Evolutionary conservation across 164 flowering plant genomes (phyloP).

Genomic region (Aristolochia contorta): DNA sequence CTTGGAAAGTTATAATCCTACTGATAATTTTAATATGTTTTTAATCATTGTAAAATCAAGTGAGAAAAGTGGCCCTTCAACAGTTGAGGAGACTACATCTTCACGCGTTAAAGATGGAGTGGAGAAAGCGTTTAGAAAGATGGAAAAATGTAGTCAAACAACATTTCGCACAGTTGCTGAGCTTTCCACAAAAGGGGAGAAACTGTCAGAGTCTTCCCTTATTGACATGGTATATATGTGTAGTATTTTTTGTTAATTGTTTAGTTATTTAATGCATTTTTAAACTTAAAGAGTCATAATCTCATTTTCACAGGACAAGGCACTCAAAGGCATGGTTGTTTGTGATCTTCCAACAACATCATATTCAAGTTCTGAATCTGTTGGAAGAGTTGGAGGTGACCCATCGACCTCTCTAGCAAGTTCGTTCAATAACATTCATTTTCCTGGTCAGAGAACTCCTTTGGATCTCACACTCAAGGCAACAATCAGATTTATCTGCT

Average conservation of each 20-base stretch:
- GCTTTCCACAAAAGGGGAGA: conserved; percentile 45
- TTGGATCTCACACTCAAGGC: conserved; percentile 84
- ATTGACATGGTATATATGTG: conserved; percentile 59
- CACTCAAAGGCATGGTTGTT: conserved; percentile 63
- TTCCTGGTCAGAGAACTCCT: conserved; percentile 54
- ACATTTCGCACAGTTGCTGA: conserved; percentile 62
- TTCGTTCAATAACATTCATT: conserved; percentile 33
- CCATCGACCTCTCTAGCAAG: conserved; percentile 15
- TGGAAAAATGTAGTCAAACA: conserved; percentile 39
- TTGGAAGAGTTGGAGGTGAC: conserved; percentile 22
- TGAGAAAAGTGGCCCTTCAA: conserved; percentile 3
- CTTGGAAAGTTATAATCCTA: not conserved
- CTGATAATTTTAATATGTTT: conserved; percentile 3
- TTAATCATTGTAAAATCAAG: conserved; percentile 1
- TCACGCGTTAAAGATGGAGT: conserved; percentile 22
- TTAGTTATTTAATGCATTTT: not conserved
- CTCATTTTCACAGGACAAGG: conserved; percentile 37
- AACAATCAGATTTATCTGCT: conserved; percentile 48
- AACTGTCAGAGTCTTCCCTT: conserved; percentile 19
- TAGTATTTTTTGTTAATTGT: not conserved
- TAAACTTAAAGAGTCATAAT: not conserved
- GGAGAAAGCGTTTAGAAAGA: conserved; percentile 18
- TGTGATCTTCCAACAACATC: conserved; percentile 25
- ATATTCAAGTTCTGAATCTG: conserved; percentile 21
- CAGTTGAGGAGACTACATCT: conserved; percentile 21